Evolutionary conservation across 257 asterid genomes (phyloP).

Genomic region (Plantago ovata): DNA sequence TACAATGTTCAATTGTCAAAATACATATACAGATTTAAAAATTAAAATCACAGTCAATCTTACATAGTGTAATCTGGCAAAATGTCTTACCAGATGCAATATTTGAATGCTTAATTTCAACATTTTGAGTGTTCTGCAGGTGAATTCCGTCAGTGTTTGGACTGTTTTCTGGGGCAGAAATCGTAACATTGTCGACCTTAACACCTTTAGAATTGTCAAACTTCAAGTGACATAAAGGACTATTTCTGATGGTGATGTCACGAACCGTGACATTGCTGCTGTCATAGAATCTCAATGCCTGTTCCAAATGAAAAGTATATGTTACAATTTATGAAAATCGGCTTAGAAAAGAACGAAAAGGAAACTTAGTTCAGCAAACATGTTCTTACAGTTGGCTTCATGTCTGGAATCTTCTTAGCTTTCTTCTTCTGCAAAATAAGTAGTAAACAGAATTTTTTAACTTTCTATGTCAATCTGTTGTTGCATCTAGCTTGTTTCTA

Average conservation of each 20-base stretch:
- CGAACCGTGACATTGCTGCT: conserved; percentile 51
- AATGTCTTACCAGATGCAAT: conserved; percentile 62
- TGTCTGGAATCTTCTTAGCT: conserved; percentile 28
- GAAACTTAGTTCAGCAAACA: background rate
- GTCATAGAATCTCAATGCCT: conserved; percentile 77
- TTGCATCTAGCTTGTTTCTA: no score
- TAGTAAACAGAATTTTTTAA: no score
- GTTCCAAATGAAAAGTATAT: conserved; percentile 9
- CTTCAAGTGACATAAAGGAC: conserved; percentile 79
- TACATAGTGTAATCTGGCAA: no score
- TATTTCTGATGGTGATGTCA: conserved; percentile 47
- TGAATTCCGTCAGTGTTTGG: conserved; percentile 89
- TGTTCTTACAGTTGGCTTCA: conserved; percentile 73
- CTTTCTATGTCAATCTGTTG: no score
- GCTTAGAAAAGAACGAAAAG: background rate
- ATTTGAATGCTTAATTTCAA: conserved; percentile 58
- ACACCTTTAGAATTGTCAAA: conserved; percentile 63
- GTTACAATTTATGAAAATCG: background rate
- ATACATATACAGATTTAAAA: no score
- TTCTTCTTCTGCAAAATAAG: conserved; percentile 39
- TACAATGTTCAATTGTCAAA: conserved; percentile 3
- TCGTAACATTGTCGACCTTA: conserved; percentile 53
- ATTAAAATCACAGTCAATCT: no score
- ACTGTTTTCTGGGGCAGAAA: conserved; percentile 68
- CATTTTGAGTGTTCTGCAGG: conserved; percentile 74